Evolutionary conservation across 2,329 filamentous ascomycete species (phyloP), one percentile per base, ranked within the genome.

Genomic region (Grosmannia serpens): DNA sequence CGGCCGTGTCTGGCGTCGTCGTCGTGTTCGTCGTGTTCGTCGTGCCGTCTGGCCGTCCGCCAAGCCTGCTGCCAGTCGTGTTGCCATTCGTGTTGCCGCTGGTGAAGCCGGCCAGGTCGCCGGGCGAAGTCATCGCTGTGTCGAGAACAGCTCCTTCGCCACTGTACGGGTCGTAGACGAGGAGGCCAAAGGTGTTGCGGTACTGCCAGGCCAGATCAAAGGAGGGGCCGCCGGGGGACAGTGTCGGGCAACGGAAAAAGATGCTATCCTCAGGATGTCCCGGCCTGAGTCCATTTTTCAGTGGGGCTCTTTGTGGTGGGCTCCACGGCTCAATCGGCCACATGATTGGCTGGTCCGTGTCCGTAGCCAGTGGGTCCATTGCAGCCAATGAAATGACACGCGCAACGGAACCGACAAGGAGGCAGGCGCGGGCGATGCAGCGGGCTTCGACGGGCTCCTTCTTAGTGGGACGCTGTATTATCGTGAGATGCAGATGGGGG

Each of bases 81-180:
- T 17, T 24, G 29, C 20, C 50, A 27, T 24, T 33, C 20, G 15
- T 20, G 27, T 17, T 15, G 44, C 9, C 53, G 53, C 22, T 41
- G 22, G 53, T 20, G 9, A 13, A 27, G 26, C 26, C 41, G 35
- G n/a, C 33, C 27, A 29, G 0, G 44, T n/a, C 6, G 44, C 22
- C 73, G 68, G 78, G 80, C 79, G 79, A 82, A 80, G 77, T 81
- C 79, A 82, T 82, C 78, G 78, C 79, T 81, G 71, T 56, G 58
- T 62, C 65, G 13, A 13, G 11, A 70, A 77, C 77, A 80, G 79
- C 78, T 81, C 77, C 73, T 81, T 79, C 78, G 77, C 75, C 78
- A 71, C 63, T 38, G 13, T 47, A 13, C 10, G 7, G 5, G 41
- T 47, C 26, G 38, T 53, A 33, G 44, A 63, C 65, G 65, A 62